Evolutionary conservation across 306 rosid genomes (phyloP).

Genomic region (Carpinus viminea): DNA sequence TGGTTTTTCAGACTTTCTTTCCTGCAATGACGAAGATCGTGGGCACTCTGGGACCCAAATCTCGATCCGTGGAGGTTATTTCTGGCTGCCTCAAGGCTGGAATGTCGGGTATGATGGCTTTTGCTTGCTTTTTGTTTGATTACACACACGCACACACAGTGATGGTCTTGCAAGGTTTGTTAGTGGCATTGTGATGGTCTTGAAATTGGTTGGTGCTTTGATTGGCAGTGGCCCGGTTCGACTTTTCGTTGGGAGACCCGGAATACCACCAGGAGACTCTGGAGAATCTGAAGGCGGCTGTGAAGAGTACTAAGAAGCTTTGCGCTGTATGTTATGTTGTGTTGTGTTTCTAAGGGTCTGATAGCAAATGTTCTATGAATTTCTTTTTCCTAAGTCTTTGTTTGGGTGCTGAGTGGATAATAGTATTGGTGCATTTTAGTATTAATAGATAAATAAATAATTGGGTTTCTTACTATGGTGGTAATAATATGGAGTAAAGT

Average conservation of each 20-base stretch:
- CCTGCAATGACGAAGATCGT: slow-evolving; percentile 98
- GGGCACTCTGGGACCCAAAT: slow-evolving; percentile 91
- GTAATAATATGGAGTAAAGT: no score
- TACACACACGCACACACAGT: not conserved
- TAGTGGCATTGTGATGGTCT: not conserved
- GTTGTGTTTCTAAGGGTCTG: not conserved
- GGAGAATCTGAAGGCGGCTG: slow-evolving; percentile 84
- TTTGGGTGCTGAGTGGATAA: not conserved
- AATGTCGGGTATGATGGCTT: slow-evolving; percentile 71
- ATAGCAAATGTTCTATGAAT: not conserved
- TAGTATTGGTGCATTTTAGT: no score
- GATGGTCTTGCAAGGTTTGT: not conserved
- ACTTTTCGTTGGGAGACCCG: slow-evolving; percentile 81
- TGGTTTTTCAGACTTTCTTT: slow-evolving; percentile 62
- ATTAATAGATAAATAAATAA: no score
- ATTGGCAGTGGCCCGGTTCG: slow-evolving; percentile 89
- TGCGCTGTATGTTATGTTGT: slow-evolving; percentile 76
- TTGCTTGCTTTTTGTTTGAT: not conserved
- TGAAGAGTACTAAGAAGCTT: slow-evolving; percentile 83
- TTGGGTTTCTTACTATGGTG: no score
- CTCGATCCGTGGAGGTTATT: slow-evolving; percentile 75
- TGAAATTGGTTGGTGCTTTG: slow-evolving; percentile 25
- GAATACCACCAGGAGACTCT: slow-evolving; percentile 89
- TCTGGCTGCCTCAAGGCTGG: slow-evolving; percentile 89
- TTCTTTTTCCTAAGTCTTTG: not conserved